A percentile compares a stretch with the other conserved stretches of the same genome.
Conservation (phyloP, 768 basidiomycete species). For the Trametes gibbosa region DNA sequence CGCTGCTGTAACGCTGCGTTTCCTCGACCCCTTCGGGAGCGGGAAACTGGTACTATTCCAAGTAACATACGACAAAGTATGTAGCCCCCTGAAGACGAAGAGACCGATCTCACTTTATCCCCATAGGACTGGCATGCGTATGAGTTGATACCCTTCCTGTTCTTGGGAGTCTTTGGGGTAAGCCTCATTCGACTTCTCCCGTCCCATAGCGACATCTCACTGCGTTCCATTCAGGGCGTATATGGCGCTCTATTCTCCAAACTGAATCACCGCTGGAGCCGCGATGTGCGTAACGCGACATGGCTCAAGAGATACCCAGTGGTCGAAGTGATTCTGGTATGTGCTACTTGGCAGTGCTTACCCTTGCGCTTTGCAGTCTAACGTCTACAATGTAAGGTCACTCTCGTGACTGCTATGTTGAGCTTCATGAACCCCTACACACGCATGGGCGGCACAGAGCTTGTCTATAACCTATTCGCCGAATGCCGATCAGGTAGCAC, state of each 20-base stretch:
- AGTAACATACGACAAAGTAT: constrained; percentile 82
- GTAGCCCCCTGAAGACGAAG: neutral
- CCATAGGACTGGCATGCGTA: constrained; percentile 87
- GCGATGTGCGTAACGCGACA: constrained; percentile 74
- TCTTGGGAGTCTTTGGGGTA: constrained; percentile 90
- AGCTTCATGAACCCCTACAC: constrained; percentile 89
- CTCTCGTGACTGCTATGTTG: constrained; percentile 69
- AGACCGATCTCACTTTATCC: neutral
- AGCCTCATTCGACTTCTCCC: constrained; percentile 22
- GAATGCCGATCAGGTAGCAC: constrained; percentile 68
- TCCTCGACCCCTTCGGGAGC: constrained; percentile 93
- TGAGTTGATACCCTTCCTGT: constrained; percentile 80
- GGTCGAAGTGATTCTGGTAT: constrained; percentile 77
- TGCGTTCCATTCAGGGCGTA: constrained; percentile 55
- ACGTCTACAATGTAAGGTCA: constrained; percentile 51
- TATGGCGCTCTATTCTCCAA: constrained; percentile 95
- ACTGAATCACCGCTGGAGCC: constrained; percentile 86
- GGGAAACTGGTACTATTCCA: constrained; percentile 92
- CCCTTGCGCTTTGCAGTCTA: neutral
- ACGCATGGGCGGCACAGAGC: constrained; percentile 92
- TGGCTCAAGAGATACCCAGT: constrained; percentile 81
- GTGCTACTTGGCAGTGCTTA: constrained; percentile 24
- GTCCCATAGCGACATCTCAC: neutral
- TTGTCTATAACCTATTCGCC: constrained; percentile 87
- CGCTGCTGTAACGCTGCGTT: constrained; percentile 89